Conservation (phyloP, 2,329 filamentous ascomycete species). For the Exophiala phaeomuriformis region DNA sequence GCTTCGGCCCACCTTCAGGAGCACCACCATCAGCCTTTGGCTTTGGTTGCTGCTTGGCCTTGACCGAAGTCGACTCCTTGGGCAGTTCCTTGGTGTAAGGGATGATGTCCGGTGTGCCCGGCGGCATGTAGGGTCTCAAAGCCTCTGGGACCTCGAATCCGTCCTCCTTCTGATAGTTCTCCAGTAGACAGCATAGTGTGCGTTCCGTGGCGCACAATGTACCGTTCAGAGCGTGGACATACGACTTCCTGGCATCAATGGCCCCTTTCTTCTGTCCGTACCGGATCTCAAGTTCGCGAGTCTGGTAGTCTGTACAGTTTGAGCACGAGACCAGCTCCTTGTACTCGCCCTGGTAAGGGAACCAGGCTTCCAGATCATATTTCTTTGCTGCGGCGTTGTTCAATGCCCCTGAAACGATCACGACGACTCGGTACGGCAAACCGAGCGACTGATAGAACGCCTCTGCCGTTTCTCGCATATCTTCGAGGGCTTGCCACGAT, state of each 20-base stretch:
- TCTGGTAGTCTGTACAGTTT: slow-evolving; percentile 98
- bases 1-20: slow-evolving; percentile 23
- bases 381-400: slow-evolving; percentile 90
- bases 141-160: slow-evolving; percentile 75
- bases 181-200: slow-evolving; percentile 86
- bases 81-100: slow-evolving; percentile 79
- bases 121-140: slow-evolving; percentile 73
- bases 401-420: slow-evolving; percentile 91
- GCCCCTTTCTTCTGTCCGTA: slow-evolving; percentile 74
- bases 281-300: slow-evolving; percentile 83
- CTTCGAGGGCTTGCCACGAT: slow-evolving; percentile 86
- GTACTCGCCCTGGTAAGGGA: slow-evolving; percentile 93
- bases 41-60: slow-evolving; percentile 40
- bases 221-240: slow-evolving; percentile 87
- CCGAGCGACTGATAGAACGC: slow-evolving; percentile 90
- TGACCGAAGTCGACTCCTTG: slow-evolving; percentile 62
- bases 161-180: slow-evolving; percentile 92
- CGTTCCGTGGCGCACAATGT: slow-evolving; percentile 86
- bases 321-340: slow-evolving; percentile 97
- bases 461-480: slow-evolving; percentile 85
- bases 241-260: slow-evolving; percentile 79
- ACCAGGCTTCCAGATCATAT: slow-evolving; percentile 93
- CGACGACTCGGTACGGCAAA: slow-evolving; percentile 83
- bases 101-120: slow-evolving; percentile 80
- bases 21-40: slow-evolving; percentile 28